Base-by-base conservation (phyloP, 257 asterid species). In the Scutellaria barbata region DNA sequence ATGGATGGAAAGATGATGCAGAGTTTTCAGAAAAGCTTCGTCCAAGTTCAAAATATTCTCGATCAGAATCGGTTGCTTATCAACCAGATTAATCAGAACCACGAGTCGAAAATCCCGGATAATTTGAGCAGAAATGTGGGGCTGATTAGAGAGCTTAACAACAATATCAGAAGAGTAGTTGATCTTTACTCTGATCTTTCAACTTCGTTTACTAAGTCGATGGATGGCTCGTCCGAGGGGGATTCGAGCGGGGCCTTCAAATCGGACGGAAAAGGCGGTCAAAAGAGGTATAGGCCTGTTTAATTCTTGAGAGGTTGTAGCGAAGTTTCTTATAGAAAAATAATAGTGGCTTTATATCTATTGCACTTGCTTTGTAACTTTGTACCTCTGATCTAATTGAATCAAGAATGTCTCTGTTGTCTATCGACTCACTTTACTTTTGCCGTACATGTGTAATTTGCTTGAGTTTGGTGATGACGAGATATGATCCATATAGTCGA, bases 141-240 rank as follows among this genome's bases (percentile, higher is more conserved):
- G 9, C 63, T 93, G 30, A 89, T 93, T 39, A 86, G 82, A 69
- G 97, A 93, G 57, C 92, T 93, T 51, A 93, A 93, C 82, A 89
- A 84, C 71, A 93, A 93, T 25, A 93, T 93, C 74, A 82, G 90
- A 55, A 91, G 88, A 81, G 96, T 93, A 1, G 97, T 89, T 56
- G 90, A 87, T 76, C 90, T 93, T 16, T 93, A 93, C 66, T 76
- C 90, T 7, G 96, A 87, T 80, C 89, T 93, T 33, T 93, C 98
- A 13, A 82, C 84, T 52, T 73, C 84, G 63, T 90, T 85, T 80
- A 62, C 94, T 1, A 87, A 85, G 37, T 84, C 93, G 1, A 74
- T 83, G 65, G 95, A 90, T 63, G 86, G 73, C 47, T 88, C 95
- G 9, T 93, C 98, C 0, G 97, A 90, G 71, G 95, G 95, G 10